Percentiles rank a stretch among this genome's conserved stretches.
phyloP scores from a whole-genome alignment of 495 filamentous ascomycete genomes.

The Hyphodiscus hymeniophilus region DNA sequence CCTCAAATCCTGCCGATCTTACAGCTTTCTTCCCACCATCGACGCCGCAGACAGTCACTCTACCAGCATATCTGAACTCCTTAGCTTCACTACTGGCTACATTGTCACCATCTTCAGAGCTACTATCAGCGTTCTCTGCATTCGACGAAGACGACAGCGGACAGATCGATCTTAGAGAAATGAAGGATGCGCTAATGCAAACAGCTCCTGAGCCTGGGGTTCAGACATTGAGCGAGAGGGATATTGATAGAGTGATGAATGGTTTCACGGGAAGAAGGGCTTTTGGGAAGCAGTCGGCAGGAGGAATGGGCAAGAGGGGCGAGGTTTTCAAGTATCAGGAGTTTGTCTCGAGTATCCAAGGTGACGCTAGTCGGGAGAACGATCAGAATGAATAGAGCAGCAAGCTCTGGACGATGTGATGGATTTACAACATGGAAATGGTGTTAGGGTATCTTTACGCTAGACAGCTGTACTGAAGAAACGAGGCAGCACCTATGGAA shows the following conservation, averaged over 20 bases:
- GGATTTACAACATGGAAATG: not conserved
- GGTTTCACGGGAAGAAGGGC: conserved; percentile 78
- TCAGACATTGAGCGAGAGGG: conserved; percentile 54
- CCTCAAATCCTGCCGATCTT: conserved; percentile 47
- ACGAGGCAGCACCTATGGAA: too few relatives aligned
- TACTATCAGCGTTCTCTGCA: conserved; percentile 80
- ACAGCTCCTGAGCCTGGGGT: conserved; percentile 72
- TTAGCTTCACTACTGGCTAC: conserved; percentile 63
- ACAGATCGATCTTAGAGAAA: conserved; percentile 74
- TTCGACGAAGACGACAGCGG: conserved; percentile 96
- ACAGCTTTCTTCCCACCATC: conserved; percentile 70
- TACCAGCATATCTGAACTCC: conserved; percentile 75
- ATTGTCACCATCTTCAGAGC: conserved; percentile 65
- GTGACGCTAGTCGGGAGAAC: conserved; percentile 22
- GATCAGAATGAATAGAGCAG: conserved; percentile 5
- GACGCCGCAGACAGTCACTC: conserved; percentile 59
- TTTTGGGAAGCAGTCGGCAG: conserved; percentile 46
- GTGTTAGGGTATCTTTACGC: conserved; percentile 1
- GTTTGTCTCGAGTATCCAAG: conserved; percentile 57
- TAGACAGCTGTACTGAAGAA: too few relatives aligned
- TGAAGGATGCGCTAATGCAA: conserved; percentile 74
- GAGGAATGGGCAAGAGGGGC: conserved; percentile 41
- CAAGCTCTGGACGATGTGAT: conserved; percentile 4
- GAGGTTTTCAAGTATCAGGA: conserved; percentile 76
- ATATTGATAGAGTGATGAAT: conserved; percentile 74